Conservation (phyloP, 1,139 yeast genomes). For the Tardiomyces blankii region DNA sequence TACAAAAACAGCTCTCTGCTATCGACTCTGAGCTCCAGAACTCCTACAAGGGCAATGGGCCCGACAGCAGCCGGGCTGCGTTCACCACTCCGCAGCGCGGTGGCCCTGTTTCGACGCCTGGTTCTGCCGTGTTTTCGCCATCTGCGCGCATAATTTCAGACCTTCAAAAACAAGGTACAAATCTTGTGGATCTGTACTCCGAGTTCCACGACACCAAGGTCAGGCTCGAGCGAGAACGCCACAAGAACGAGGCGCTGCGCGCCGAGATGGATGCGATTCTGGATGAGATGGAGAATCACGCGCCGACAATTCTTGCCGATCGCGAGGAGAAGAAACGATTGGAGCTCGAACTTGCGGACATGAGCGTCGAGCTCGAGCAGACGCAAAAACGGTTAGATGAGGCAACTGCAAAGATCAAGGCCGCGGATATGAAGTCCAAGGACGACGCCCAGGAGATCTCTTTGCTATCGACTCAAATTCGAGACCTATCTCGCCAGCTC, state of each 20-base stretch:
- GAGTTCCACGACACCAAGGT: conserved; percentile 54
- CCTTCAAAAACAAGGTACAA: conserved; percentile 41
- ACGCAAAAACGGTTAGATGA: conserved; percentile 34
- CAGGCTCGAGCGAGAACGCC: conserved; percentile 57
- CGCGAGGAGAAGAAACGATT: conserved; percentile 39
- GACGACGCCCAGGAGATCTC: conserved; percentile 24
- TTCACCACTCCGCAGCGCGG: neutral
- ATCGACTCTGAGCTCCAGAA: conserved; percentile 14
- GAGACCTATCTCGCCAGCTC: conserved; percentile 72
- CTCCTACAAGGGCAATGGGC: neutral
- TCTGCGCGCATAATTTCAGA: conserved; percentile 36
- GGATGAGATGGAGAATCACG: conserved; percentile 65
- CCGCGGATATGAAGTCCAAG: conserved; percentile 13
- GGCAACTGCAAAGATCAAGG: conserved; percentile 22
- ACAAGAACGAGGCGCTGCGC: conserved; percentile 61
- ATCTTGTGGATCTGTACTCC: conserved; percentile 56
- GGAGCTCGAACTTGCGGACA: conserved; percentile 42
- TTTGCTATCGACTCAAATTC: conserved; percentile 41
- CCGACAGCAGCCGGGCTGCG: neutral
- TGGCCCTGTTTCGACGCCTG: conserved; percentile 2
- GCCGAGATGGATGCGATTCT: conserved; percentile 61
- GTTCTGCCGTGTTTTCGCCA: conserved; percentile 28
- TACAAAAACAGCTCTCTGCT: conserved; percentile 19
- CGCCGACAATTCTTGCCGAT: conserved; percentile 68
- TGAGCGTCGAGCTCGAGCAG: conserved; percentile 37